Base-by-base conservation (phyloP, 306 rosid species). In the Rubus idaeus region DNA sequence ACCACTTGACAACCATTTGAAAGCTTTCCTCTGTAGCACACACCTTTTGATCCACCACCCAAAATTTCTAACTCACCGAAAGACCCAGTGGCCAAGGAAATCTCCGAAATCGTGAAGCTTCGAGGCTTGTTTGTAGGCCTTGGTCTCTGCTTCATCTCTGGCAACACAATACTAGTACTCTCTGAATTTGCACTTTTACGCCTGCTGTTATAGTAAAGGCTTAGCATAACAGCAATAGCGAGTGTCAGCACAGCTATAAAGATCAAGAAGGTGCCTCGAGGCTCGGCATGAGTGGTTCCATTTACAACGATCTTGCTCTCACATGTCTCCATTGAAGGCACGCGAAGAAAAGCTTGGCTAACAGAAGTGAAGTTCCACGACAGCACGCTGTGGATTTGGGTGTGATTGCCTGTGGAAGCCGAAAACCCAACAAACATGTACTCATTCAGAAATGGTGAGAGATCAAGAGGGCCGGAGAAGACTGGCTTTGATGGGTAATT, bases 401-500 rank as follows among this genome's bases (percentile, higher is more conserved):
- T 90, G 4, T 71, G 86, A 75, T 90, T 86, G 1, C 96, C 96
- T 10, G 96, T 92, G 57, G 97, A 86, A 80, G 97, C 97, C 40
- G 96, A 90, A 83, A 92, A 92, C 42, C 96, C 96, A 4, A 92
- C 90, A 68, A 90, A 92, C 97, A 92, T 92, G 75, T 92, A 92
- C 77, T 92, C 97, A 1, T 90, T 92, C 0, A 92, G 68, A 77
- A 73, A 82, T 3, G 83, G 84, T 5, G 89, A 79, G 46, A 81
- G 78, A 50, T 85, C 88, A 23, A 81, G 66, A 20, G 77, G 11
- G 16, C 79, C 84, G 9, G 92, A 88, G 77, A 89, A 89, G 61
- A 91, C 78, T 0, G 94, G 86, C 56, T 85, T 89, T 13, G 81
- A 26, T 39, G 94, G 85, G 64, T 75, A 78, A 47, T 47, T 81